phyloP scores from a whole-genome alignment of 176 grass and related monocot genomes.

The Triticum aestivum region IWGSC_CS_RefSeq_v2.1 NC_057804.1:150799491-150799990 shows the following conservation, averaged over 20 bases:
- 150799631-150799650: constrained; percentile 3
- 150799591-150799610: constrained; percentile 11
- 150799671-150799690: background rate
- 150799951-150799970: background rate
- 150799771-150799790: background rate
- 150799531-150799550: constrained; percentile 25
- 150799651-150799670: background rate
- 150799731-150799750: background rate
- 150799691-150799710: background rate
- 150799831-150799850: background rate
- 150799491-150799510: constrained; percentile 90
- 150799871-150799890: background rate
- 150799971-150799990: background rate
- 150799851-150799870: background rate
- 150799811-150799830: background rate
- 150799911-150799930: background rate
- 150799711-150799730: background rate
- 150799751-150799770: background rate
- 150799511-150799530: constrained; percentile 30
- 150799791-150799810: background rate
- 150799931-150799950: background rate
- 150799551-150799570: background rate
- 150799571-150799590: constrained; percentile 25
- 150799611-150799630: background rate
- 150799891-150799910: background rate